Evolutionary conservation across 2,329 filamentous ascomycete genomes (phyloP), one percentile per base, ranked within the genome.

Genomic region (Penicillium sp.): DNA sequence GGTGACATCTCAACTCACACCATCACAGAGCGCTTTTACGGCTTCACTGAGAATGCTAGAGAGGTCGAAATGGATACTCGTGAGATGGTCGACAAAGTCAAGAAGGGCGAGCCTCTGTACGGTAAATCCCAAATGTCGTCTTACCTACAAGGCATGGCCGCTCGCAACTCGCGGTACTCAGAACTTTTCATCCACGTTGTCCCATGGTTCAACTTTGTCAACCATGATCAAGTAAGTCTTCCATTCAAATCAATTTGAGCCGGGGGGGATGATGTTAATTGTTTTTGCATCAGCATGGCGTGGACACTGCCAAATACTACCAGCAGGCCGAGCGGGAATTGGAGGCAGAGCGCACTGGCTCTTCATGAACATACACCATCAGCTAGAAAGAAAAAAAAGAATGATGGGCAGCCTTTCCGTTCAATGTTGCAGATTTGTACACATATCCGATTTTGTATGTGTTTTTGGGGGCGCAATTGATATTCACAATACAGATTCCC

Each of bases 251-350:
- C 21, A 19, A 21, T 37, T 21, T 19, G 23, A 17, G 21, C 29
- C 3, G 4, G 6, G 17, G 15, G 13, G 7, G 9, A n/a, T 19
- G 19, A 37, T 23, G 25, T 37, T 58, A 19, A 38, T 23, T 49
- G 17, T 42, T 35, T 12, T n/a, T n/a, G n/a, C 12, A 38, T 38
- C 49, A 95, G 84, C 94, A 99, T 75, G 94, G 94, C 67, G 90
- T 99, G 58, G 94, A 99, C 75, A 99, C 94, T 33, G 92, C 93
- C 64, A 99, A 99, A 81, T 99, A 99, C 81, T 99, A 96, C 78
- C 88, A 89, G 74, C 91, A 96, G 76, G 94, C 94, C 8, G 94
- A 99, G 82, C 83, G 88, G 75, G 94, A 99, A 77, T 79, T 99
- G 70, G 94, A 96, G 79, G 88, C 87, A 40, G 92, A 96, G 81